Conservation (phyloP, 1,284 basidiomycete genomes). For the Rhodotorula glutinis region DNA sequence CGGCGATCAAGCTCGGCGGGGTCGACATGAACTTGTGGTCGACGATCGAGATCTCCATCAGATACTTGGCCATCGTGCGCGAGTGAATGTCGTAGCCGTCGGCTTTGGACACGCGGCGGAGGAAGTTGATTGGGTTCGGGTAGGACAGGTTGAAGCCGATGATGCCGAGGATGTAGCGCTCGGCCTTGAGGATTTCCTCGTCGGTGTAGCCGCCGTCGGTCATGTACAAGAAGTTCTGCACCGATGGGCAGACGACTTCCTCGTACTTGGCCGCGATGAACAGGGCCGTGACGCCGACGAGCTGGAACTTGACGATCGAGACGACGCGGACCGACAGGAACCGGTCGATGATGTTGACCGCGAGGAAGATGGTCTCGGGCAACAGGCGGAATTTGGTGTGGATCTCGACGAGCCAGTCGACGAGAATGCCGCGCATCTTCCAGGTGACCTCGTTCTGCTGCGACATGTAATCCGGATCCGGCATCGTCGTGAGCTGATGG, state of each 20-base stretch:
- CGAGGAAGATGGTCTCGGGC: constrained; percentile 93
- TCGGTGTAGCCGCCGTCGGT: constrained; percentile 83
- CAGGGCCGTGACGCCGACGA: constrained; percentile 90
- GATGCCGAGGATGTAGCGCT: constrained; percentile 87
- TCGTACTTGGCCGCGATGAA: constrained; percentile 95
- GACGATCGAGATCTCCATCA: constrained; percentile 84
- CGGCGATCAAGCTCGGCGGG: constrained; percentile 81
- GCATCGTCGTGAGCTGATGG: constrained; percentile 69
- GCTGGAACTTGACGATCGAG: constrained; percentile 87
- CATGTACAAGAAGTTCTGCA: constrained; percentile 81
- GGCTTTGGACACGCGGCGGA: constrained; percentile 89
- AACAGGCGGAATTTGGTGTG: constrained; percentile 86
- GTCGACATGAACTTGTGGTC: constrained; percentile 80
- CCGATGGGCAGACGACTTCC: constrained; percentile 88
- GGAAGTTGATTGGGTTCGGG: constrained; percentile 89
- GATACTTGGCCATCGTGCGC: constrained; percentile 86
- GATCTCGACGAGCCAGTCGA: constrained; percentile 96
- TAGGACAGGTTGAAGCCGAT: constrained; percentile 89
- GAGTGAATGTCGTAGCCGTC: constrained; percentile 91
- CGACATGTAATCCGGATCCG: constrained; percentile 85
- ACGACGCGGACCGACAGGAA: constrained; percentile 88
- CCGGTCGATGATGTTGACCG: constrained; percentile 92
- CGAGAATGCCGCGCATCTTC: constrained; percentile 87
- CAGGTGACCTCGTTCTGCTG: constrained; percentile 85
- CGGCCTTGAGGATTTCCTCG: constrained; percentile 86